A percentile compares a stretch with the other conserved stretches of the same genome.
Evolutionary conservation across 768 basidiomycete species (phyloP).

Genomic region (Serendipita sp.): DNA sequence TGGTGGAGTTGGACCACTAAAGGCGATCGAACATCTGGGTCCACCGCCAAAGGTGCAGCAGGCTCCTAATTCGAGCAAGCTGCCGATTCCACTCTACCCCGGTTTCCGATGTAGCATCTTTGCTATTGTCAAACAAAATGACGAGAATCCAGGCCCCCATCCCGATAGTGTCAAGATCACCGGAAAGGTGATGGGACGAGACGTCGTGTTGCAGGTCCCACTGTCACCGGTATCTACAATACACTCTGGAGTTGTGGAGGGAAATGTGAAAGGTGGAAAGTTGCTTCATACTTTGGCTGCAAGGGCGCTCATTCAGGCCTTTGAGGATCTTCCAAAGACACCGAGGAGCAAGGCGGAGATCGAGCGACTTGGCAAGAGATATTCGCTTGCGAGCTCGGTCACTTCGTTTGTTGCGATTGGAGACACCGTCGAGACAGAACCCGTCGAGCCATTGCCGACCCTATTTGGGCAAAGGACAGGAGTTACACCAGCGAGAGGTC

Average conservation of each 20-base stretch:
- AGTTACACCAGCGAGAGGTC: neutral
- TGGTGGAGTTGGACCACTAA: neutral
- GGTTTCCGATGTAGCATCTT: conserved; percentile 12
- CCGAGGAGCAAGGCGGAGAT: conserved; percentile 27
- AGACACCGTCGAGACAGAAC: conserved; percentile 1
- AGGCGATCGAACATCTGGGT: neutral
- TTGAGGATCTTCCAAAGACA: conserved; percentile 20
- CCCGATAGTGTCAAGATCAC: conserved; percentile 2
- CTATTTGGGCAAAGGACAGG: neutral
- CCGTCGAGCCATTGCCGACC: neutral
- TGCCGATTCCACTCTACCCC: conserved; percentile 1
- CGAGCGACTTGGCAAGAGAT: conserved; percentile 31
- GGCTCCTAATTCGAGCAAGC: neutral
- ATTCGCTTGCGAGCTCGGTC: conserved; percentile 33
- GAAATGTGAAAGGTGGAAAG: conserved; percentile 16
- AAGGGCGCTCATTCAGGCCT: conserved; percentile 34
- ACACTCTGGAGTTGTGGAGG: neutral
- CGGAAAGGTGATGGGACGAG: conserved; percentile 7
- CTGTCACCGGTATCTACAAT: neutral
- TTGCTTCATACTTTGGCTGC: conserved; percentile 38
- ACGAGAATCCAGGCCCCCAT: neutral
- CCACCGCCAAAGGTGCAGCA: conserved; percentile 3
- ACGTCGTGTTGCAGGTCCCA: conserved; percentile 11
- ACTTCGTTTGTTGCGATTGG: conserved; percentile 45
- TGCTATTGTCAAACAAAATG: conserved; percentile 7